Evolutionary conservation across 2,329 filamentous ascomycete genomes (phyloP).

Genomic region (Colletotrichum nymphaeae): DNA sequence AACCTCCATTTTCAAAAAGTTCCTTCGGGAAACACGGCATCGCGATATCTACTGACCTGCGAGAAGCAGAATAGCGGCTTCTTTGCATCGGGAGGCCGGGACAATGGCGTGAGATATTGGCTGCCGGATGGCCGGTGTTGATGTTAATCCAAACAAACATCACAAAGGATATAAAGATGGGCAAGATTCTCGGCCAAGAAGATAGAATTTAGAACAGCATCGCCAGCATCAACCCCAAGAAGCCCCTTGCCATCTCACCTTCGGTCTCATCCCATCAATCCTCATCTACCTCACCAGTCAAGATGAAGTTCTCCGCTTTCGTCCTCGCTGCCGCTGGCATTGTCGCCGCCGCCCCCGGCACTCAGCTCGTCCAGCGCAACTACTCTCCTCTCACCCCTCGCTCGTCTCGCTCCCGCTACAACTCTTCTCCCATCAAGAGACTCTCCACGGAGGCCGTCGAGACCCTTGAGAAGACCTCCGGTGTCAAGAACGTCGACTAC

Average conservation of each 20-base stretch:
- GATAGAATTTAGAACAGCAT: not conserved
- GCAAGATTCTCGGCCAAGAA: not conserved
- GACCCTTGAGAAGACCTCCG: slow-evolving; percentile 3
- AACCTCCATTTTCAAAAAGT: not conserved
- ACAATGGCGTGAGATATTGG: not conserved
- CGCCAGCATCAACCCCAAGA: slow-evolving; percentile 14
- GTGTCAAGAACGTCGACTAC: slow-evolving; percentile 36
- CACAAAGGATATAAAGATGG: slow-evolving; percentile 7
- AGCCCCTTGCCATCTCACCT: slow-evolving; percentile 3
- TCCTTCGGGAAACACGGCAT: slow-evolving; percentile 18
- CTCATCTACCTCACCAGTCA: not conserved
- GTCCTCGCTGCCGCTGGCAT: slow-evolving; percentile 35
- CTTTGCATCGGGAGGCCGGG: not conserved
- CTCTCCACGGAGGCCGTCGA: slow-evolving; percentile 11
- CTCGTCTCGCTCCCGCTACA: slow-evolving; percentile 1
- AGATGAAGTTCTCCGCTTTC: slow-evolving; percentile 34
- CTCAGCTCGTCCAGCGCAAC: slow-evolving; percentile 24
- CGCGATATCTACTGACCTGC: slow-evolving; percentile 24
- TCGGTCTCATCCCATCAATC: not conserved
- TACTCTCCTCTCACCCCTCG: slow-evolving; percentile 17
- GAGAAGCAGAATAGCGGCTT: slow-evolving; percentile 18
- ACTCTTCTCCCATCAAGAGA: slow-evolving; percentile 36
- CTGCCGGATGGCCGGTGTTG: not conserved
- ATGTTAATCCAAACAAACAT: not conserved
- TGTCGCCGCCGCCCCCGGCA: slow-evolving; percentile 32